These are phyloP conservation scores for Termitomyces bulborhizus DNA, from an alignment of 768 basidiomycete genomes.

Conservation along the genomic window DNA sequence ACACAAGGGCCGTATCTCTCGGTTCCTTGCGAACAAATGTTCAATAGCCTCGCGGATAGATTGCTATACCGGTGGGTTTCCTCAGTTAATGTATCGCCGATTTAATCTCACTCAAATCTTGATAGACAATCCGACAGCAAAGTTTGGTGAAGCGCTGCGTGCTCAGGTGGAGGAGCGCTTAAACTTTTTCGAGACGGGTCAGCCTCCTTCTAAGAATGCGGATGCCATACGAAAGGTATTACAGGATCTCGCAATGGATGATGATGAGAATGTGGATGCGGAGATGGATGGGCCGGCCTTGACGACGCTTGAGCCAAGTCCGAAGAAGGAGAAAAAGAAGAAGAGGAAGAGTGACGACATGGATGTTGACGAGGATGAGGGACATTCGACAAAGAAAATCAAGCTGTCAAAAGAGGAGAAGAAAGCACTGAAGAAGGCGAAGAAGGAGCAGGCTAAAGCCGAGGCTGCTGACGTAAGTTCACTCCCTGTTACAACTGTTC, in stretches of 20 bases:
- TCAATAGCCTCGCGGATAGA: conserved; percentile 97
- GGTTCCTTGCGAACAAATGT: conserved; percentile 99
- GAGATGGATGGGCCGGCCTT: conserved; percentile 47
- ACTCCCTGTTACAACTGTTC: conserved; percentile 6
- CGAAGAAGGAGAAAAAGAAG: conserved; percentile 60
- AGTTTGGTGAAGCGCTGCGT: conserved; percentile 92
- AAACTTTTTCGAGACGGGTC: conserved; percentile 89
- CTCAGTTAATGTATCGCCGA: neutral
- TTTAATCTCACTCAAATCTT: neutral
- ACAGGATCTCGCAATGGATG: conserved; percentile 66
- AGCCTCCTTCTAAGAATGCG: conserved; percentile 82
- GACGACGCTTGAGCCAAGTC: conserved; percentile 52
- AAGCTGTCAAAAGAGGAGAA: conserved; percentile 84
- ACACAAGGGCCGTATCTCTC: conserved; percentile 95
- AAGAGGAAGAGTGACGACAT: conserved; percentile 65
- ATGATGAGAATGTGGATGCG: conserved; percentile 37
- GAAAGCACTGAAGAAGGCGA: conserved; percentile 76
- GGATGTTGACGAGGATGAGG: conserved; percentile 55
- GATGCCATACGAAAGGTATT: conserved; percentile 90
- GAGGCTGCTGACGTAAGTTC: conserved; percentile 36
- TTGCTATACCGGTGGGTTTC: conserved; percentile 71
- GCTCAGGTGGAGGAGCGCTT: conserved; percentile 95
- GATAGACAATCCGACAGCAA: conserved; percentile 79
- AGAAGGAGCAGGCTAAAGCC: conserved; percentile 57
- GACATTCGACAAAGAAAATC: conserved; percentile 57